Conservation (phyloP, 2,329 filamentous ascomycete species). For the Raffaelea arxii region DNA sequence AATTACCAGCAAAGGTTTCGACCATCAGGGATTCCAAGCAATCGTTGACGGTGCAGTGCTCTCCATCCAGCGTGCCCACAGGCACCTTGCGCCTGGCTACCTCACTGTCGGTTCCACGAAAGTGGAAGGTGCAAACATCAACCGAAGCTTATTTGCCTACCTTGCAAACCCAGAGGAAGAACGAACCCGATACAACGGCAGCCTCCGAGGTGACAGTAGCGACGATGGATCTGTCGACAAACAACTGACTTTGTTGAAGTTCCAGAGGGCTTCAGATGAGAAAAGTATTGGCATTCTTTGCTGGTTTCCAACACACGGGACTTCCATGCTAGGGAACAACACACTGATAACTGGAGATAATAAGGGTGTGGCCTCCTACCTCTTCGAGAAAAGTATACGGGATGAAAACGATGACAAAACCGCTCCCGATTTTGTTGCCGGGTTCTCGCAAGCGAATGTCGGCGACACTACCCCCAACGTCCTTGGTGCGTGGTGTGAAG, state of each 20-base stretch:
- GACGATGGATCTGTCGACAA: conserved; percentile 68
- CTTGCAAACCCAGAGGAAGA: conserved; percentile 74
- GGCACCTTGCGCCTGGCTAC: conserved; percentile 56
- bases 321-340: conserved; percentile 84
- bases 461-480: conserved; percentile 88
- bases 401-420: conserved; percentile 45
- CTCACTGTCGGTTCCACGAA: conserved; percentile 61
- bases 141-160: conserved; percentile 81
- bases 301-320: conserved; percentile 90
- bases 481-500: conserved; percentile 81
- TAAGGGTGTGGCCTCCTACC: conserved; percentile 81
- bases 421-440: conserved; percentile 76
- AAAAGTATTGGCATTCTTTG: conserved; percentile 75
- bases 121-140: conserved; percentile 71
- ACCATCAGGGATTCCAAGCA: conserved; percentile 76
- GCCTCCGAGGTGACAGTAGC: too few relatives aligned
- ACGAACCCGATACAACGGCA: conserved; percentile 53
- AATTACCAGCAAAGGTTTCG: conserved; percentile 78
- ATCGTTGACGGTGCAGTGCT: conserved; percentile 79
- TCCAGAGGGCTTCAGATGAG: conserved; percentile 62
- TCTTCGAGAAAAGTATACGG: conserved; percentile 64
- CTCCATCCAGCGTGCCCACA: conserved; percentile 74
- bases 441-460: conserved; percentile 85
- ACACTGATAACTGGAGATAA: conserved; percentile 87
- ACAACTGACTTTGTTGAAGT: conserved; percentile 67